phyloP scores from a whole-genome alignment of 305 asterid genomes.

The Fraxinus xanthoxyloides region DNA sequence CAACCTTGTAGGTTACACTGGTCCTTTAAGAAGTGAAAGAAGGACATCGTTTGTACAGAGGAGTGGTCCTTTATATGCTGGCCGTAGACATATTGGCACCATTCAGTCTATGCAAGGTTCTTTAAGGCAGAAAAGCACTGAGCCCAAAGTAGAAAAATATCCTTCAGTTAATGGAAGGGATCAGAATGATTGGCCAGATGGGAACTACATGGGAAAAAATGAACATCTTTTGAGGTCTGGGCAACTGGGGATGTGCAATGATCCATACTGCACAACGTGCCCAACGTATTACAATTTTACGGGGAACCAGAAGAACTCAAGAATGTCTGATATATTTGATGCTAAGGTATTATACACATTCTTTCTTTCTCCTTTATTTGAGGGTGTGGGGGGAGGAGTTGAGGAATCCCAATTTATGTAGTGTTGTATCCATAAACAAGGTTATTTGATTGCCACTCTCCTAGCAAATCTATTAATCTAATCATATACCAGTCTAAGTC shows the following conservation, averaged over 20 bases:
- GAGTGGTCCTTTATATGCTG: slow-evolving; percentile 29
- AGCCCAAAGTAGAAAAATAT: slow-evolving; percentile 19
- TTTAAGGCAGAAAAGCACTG: neutral
- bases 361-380: neutral
- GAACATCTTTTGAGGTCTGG: slow-evolving; percentile 52
- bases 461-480: neutral
- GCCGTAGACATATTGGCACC: slow-evolving; percentile 18
- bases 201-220: slow-evolving; percentile 33
- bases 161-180: slow-evolving; percentile 15
- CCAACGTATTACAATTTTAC: slow-evolving; percentile 37
- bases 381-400: neutral
- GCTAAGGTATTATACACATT: slow-evolving; percentile 34
- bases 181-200: slow-evolving; percentile 27
- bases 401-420: neutral
- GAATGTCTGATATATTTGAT: slow-evolving; percentile 34
- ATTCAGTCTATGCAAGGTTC: slow-evolving; percentile 22
- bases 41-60: slow-evolving; percentile 17
- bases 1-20: slow-evolving; percentile 36
- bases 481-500: neutral
- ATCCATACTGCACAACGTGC: slow-evolving; percentile 58
- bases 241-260: slow-evolving; percentile 56
- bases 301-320: slow-evolving; percentile 35
- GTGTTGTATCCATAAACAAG: neutral
- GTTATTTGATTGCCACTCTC: neutral
- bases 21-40: slow-evolving; percentile 27